phyloP scores from a whole-genome alignment of 2,329 filamentous ascomycete genomes.

The Aspergillus sp. region DNA sequence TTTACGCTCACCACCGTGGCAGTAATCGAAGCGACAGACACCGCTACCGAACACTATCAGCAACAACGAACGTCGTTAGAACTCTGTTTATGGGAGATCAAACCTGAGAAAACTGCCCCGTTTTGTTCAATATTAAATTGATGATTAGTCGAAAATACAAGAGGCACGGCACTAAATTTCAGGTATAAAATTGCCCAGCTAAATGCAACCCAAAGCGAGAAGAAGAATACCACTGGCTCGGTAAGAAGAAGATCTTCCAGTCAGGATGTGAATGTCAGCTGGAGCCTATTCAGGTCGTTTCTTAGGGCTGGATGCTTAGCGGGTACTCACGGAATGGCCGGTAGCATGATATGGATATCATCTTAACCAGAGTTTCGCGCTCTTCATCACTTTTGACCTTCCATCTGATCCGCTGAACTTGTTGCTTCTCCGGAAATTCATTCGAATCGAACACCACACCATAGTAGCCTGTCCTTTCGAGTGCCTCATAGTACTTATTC shows the following conservation, averaged over 20 bases:
- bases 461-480: constrained; percentile 65
- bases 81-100: neutral
- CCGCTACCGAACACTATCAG: constrained; percentile 44
- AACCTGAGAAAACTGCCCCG: constrained; percentile 67
- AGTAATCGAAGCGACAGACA: constrained; percentile 66
- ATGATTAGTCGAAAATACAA: constrained; percentile 71
- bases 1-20: constrained; percentile 68
- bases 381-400: constrained; percentile 77
- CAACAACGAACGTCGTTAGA: neutral
- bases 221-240: constrained; percentile 67
- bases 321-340: constrained; percentile 66
- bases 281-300: neutral
- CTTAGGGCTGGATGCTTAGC: no score
- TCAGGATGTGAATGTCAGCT: neutral
- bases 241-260: constrained; percentile 53
- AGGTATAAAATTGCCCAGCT: constrained; percentile 87
- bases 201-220: constrained; percentile 87
- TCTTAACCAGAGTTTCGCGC: constrained; percentile 63
- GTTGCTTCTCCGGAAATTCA: constrained; percentile 35
- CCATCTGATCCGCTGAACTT: constrained; percentile 67
- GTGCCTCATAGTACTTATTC: constrained; percentile 75
- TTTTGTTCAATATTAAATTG: constrained; percentile 66
- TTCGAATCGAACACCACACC: constrained; percentile 45
- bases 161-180: constrained; percentile 77
- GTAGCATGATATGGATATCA: constrained; percentile 72